Percentiles rank a stretch among this genome's conserved stretches.
Conservation (phyloP, 2,329 filamentous ascomycete genomes). For the Lithohypha guttulata region DNA sequence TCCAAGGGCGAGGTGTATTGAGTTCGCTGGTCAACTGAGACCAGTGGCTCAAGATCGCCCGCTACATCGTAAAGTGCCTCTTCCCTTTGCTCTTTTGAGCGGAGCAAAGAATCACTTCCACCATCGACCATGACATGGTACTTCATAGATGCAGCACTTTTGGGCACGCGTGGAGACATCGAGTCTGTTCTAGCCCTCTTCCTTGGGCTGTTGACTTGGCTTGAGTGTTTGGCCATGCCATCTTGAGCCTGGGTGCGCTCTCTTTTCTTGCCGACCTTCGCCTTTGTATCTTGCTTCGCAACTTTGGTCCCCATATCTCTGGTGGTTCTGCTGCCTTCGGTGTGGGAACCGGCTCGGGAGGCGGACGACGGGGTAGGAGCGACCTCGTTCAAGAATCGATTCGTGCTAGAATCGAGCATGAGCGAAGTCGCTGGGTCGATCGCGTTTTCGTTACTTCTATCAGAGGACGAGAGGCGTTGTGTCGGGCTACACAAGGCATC, state of each 20-base stretch:
- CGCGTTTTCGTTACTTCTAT: neutral
- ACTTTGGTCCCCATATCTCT: constrained; percentile 2
- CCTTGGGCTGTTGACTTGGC: neutral
- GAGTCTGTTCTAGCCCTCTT: constrained; percentile 1
- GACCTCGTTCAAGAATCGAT: constrained; percentile 10
- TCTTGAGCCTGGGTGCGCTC: neutral
- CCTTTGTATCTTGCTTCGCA: neutral
- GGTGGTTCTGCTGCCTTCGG: neutral
- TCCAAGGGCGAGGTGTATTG: constrained; percentile 5
- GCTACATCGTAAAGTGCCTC: neutral
- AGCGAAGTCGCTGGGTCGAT: neutral
- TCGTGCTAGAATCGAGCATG: constrained; percentile 6
- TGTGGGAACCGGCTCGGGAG: neutral
- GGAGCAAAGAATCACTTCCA: neutral
- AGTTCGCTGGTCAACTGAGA: constrained; percentile 3
- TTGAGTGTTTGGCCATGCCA: too few species aligned
- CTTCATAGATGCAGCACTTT: neutral
- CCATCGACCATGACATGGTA: neutral
- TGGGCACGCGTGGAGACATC: too few species aligned
- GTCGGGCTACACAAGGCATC: constrained; percentile 17
- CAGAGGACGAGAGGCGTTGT: constrained; percentile 14
- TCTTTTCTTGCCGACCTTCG: neutral
- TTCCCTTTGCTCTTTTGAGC: neutral
- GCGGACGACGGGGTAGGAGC: neutral
- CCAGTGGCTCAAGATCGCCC: neutral